Conservation (phyloP, 2,329 filamentous ascomycete species). For the Aspergillus ochraceoroseus region DNA sequence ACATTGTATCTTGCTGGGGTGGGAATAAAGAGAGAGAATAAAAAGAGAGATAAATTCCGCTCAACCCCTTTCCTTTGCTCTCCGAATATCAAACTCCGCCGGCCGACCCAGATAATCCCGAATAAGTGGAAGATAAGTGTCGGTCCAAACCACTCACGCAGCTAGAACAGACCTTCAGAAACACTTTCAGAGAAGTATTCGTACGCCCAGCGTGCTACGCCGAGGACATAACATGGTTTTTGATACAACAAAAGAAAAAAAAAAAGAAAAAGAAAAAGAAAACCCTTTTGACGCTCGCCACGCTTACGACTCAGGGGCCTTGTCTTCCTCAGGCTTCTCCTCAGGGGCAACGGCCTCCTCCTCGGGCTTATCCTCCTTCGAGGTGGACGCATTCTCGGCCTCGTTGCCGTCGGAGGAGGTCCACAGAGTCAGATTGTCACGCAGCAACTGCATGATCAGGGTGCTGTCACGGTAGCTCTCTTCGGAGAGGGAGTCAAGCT, state of each 20-base stretch:
- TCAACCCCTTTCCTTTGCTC: slow-evolving; percentile 39
- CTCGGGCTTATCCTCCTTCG: slow-evolving; percentile 40
- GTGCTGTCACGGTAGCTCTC: slow-evolving; percentile 99
- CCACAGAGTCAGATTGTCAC: slow-evolving; percentile 97
- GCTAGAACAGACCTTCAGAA: slow-evolving; percentile 36
- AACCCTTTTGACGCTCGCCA: too few species aligned
- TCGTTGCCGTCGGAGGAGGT: slow-evolving; percentile 84
- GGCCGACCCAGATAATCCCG: slow-evolving; percentile 37
- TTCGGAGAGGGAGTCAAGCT: slow-evolving; percentile 95
- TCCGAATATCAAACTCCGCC: slow-evolving; percentile 45
- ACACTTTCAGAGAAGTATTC: slow-evolving; percentile 33
- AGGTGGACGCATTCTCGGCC: slow-evolving; percentile 45
- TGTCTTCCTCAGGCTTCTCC: slow-evolving; percentile 38
- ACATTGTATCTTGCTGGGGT: slow-evolving; percentile 40
- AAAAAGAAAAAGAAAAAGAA: too few species aligned
- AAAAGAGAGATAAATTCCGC: slow-evolving; percentile 43
- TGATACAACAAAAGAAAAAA: slow-evolving; percentile 27
- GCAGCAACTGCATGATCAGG: slow-evolving; percentile 97
- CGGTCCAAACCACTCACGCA: slow-evolving; percentile 37
- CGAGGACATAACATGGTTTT: slow-evolving; percentile 26
- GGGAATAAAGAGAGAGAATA: slow-evolving; percentile 39
- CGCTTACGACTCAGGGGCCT: slow-evolving; percentile 33
- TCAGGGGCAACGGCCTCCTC: slow-evolving; percentile 38
- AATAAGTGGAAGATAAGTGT: slow-evolving; percentile 36
- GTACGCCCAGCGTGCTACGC: slow-evolving; percentile 32